Base-by-base conservation (phyloP, 2,329 filamentous ascomycete species). In the Colletotrichum phormii region DNA sequence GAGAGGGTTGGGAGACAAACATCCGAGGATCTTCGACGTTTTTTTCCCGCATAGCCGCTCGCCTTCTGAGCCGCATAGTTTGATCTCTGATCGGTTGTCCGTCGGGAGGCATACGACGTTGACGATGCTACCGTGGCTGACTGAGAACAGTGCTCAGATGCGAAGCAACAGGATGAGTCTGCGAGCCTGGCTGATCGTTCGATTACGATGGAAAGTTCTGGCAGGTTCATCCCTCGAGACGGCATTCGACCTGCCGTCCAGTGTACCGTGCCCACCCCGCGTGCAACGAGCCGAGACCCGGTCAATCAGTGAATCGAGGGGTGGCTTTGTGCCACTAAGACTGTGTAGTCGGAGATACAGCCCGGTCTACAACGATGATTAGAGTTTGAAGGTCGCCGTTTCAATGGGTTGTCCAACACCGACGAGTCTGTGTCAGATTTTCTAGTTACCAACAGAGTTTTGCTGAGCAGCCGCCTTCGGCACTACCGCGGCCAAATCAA, bases 151-250 rank as follows among this genome's bases (percentile, higher is more conserved):
- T 64, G 15, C 6, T 31, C 8, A 24, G 51, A 57, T 46, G 53
- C 63, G 51, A 65, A n/a, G 53, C 63, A 15, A 42, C 11, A 33
- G 53, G 51, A 9, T 35, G 22, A 33, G 60, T 54, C 53, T 49
- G 35, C 37, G 8, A 51, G 42, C 6, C 4, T 64, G 29, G 37
- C 53, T 61, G 33, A 66, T 66, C 57, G 6, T 57, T 13, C 35
- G 46, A 42, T 61, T 49, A 22, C 55, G 15, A 61, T 22, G 46
- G 24, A 35, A 67, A 33, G 15, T 26, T 37, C 57, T 60, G 29
- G 31, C 31, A 42, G 67, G 67, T 59, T 59, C 63, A 67, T 57
- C 64, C 68, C 49, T 71, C 64, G 55, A 71, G 26, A 49, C n/a
- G 11, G 18, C 57, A 37, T 33, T 11, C 22, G 6, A 22, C 33